Evolutionary conservation across 2,329 filamentous ascomycete species (phyloP).

Genomic region (Sphaerulina vaccinii): DNA sequence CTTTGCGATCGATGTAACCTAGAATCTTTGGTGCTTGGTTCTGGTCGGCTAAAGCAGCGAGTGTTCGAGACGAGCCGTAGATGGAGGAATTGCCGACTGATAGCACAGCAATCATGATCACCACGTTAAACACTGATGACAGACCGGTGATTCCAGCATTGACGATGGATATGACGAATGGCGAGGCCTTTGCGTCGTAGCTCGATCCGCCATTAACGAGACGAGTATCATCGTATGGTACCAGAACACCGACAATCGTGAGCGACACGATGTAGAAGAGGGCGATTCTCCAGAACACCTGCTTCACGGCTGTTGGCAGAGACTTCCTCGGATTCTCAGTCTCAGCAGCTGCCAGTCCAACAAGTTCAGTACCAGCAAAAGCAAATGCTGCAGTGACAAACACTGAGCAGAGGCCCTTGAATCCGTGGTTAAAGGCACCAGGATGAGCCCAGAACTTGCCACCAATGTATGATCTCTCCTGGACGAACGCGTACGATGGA

Average conservation of each 20-base stretch:
- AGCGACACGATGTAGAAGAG: conserved; percentile 39
- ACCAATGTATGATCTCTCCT: conserved; percentile 58
- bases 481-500: conserved; percentile 27
- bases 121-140: conserved; percentile 65
- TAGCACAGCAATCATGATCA: conserved; percentile 62
- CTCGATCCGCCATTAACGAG: conserved; percentile 39
- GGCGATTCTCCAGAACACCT: conserved; percentile 39
- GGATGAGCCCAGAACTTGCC: conserved; percentile 49
- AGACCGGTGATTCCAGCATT: conserved; percentile 61
- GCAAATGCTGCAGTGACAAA: conserved; percentile 65
- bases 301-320: conserved; percentile 36
- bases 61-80: conserved; percentile 70
- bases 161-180: conserved; percentile 65
- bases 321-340: conserved; percentile 53
- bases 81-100: conserved; percentile 59
- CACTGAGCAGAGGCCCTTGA: conserved; percentile 64
- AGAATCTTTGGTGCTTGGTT: conserved; percentile 56
- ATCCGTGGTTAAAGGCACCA: conserved; percentile 53
- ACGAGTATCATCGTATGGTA: conserved; percentile 32
- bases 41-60: conserved; percentile 79
- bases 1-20: conserved; percentile 69
- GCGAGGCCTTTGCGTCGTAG: conserved; percentile 50
- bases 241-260: conserved; percentile 36
- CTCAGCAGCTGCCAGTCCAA: conserved; percentile 57
- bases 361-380: conserved; percentile 64